A percentile compares a stretch with the other conserved stretches of the same genome.
Evolutionary conservation across 208 protist genomes (phyloP).

Genomic region (Entamoeba invadens): DNA sequence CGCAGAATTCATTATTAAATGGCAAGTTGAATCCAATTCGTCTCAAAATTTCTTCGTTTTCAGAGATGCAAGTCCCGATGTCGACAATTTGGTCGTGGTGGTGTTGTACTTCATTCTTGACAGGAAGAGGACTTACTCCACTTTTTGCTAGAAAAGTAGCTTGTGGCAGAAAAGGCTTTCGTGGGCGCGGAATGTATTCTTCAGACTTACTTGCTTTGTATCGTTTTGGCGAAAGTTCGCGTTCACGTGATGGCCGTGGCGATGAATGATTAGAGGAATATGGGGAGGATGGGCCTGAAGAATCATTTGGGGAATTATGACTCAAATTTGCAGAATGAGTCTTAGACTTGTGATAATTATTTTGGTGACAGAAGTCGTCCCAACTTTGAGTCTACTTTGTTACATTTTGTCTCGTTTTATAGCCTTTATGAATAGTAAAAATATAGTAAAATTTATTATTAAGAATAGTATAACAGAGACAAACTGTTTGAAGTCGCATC

Average conservation of each 20-base stretch:
- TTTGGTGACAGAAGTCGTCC: not conserved
- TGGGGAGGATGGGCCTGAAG: not conserved
- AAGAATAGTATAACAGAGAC: too few species aligned
- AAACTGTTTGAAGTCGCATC: not conserved
- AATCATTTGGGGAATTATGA: not conserved
- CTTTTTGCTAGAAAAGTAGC: not conserved
- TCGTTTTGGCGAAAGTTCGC: not conserved
- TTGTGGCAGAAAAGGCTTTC: not conserved
- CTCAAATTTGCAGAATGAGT: not conserved
- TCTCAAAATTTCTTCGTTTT: not conserved
- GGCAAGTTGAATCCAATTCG: not conserved
- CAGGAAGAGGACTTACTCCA: not conserved
- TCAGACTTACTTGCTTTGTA: not conserved
- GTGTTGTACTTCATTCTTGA: not conserved
- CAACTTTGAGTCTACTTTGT: not conserved
- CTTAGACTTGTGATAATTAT: not conserved
- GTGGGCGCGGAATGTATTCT: not conserved
- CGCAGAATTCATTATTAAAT: not conserved
- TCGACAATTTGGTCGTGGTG: not conserved
- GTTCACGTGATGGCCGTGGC: not conserved
- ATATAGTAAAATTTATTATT: too few species aligned
- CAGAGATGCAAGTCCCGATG: not conserved
- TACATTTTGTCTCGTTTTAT: too few species aligned
- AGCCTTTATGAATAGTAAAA: too few species aligned
- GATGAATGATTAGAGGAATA: not conserved